A percentile compares a stretch with the other conserved stretches of the same genome.
Evolutionary conservation across 148 eudicot genomes (phyloP).

Genomic region (Cornus kousa): DNA sequence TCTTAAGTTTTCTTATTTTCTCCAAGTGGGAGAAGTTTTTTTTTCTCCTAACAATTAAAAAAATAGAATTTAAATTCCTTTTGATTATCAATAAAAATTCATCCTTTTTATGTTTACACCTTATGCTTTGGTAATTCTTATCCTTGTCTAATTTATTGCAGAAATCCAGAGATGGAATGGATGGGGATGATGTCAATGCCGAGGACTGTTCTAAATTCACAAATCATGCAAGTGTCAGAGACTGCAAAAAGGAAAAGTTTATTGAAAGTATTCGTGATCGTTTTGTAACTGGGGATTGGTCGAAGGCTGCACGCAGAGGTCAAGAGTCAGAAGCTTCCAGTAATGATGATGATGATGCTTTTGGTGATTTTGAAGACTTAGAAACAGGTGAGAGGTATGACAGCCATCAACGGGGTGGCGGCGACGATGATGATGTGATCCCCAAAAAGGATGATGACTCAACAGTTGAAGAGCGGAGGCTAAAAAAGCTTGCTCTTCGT

Average conservation of each 20-base stretch:
- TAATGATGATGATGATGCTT: slow-evolving; percentile 43
- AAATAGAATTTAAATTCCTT: background rate
- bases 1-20: background rate
- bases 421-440: slow-evolving; percentile 9
- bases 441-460: slow-evolving; percentile 32
- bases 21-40: slow-evolving; percentile 8
- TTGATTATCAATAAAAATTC: background rate
- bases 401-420: slow-evolving; percentile 24
- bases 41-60: background rate
- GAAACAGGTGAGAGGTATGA: slow-evolving; percentile 66
- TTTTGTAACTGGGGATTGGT: slow-evolving; percentile 91
- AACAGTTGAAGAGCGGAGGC: slow-evolving; percentile 50
- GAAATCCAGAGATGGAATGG: slow-evolving; percentile 36
- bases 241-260: slow-evolving; percentile 56
- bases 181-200: slow-evolving; percentile 34
- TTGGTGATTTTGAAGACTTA: slow-evolving; percentile 91
- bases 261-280: slow-evolving; percentile 70
- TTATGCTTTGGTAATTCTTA: background rate
- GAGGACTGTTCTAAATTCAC: slow-evolving; percentile 79
- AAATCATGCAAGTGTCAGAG: slow-evolving; percentile 23
- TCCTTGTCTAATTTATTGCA: slow-evolving; percentile 17
- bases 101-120: background rate
- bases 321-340: slow-evolving; percentile 34
- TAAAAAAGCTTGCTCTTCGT: slow-evolving; percentile 87
- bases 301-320: slow-evolving; percentile 71